phyloP scores from a whole-genome alignment of 2,329 filamentous ascomycete species.

The Diaporthe aspalathi region DNA sequence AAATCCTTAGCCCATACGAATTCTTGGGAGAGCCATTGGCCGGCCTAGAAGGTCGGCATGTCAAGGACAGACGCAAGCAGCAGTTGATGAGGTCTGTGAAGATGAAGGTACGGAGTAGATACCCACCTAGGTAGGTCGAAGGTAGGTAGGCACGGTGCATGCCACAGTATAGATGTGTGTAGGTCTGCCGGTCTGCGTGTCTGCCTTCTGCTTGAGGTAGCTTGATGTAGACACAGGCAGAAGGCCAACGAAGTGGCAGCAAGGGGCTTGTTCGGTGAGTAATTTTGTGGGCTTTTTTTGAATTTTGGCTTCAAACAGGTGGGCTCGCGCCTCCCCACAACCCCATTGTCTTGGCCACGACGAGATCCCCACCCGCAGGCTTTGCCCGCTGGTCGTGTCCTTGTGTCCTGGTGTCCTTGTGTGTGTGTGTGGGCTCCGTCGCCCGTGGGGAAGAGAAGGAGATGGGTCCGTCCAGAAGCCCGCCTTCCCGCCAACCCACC shows the following conservation, averaged over 20 bases:
- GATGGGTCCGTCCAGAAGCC: constrained; percentile 12
- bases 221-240: neutral
- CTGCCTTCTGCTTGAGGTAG: no score
- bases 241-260: constrained; percentile 23
- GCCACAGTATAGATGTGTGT: constrained; percentile 1
- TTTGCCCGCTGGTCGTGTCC: constrained; percentile 19
- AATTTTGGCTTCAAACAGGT: constrained; percentile 15
- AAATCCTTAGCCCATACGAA: constrained; percentile 22
- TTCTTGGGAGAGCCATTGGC: constrained; percentile 18
- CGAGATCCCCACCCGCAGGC: constrained; percentile 23
- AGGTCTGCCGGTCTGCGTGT: no score
- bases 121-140: no score
- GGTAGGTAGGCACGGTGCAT: neutral
- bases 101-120: neutral
- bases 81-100: neutral
- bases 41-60: constrained; percentile 8
- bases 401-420: no score
- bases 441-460: constrained; percentile 33
- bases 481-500: constrained; percentile 25
- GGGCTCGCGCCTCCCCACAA: constrained; percentile 30
- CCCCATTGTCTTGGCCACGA: constrained; percentile 29
- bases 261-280: constrained; percentile 11
- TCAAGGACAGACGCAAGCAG: constrained; percentile 11
- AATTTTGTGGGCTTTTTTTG: constrained; percentile 11
- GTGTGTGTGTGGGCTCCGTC: constrained; percentile 27